These are phyloP conservation scores for Rhodotorula sp. DNA, from an alignment of 1,284 basidiomycete species.

Conservation along the genomic window DNA sequence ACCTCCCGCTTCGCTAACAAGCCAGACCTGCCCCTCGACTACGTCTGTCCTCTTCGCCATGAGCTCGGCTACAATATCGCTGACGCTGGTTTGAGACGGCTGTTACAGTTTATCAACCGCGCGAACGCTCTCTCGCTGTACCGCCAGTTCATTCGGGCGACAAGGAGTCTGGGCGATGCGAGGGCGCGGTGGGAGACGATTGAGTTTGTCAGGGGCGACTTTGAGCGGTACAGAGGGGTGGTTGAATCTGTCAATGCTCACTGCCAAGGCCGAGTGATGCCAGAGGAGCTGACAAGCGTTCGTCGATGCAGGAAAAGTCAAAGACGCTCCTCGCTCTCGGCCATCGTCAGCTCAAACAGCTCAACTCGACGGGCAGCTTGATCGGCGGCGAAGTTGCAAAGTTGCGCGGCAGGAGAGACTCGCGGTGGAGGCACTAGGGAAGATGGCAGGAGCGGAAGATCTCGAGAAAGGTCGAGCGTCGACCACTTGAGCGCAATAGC, in stretches of 20 bases:
- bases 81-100: neutral
- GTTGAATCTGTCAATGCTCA: slow-evolving; percentile 25
- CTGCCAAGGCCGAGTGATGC: no score
- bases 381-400: slow-evolving; percentile 29
- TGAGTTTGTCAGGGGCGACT: slow-evolving; percentile 32
- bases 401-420: slow-evolving; percentile 19
- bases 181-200: slow-evolving; percentile 34
- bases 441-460: neutral
- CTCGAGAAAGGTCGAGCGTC: no score
- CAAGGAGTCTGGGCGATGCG: slow-evolving; percentile 25
- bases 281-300: neutral
- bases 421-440: neutral
- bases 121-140: slow-evolving; percentile 34
- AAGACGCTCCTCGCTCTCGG: slow-evolving; percentile 38
- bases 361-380: slow-evolving; percentile 34
- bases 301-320: slow-evolving; percentile 23
- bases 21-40: slow-evolving; percentile 35
- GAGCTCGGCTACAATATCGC: neutral
- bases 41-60: slow-evolving; percentile 8
- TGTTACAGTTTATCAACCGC: slow-evolving; percentile 35
- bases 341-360: slow-evolving; percentile 38
- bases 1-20: slow-evolving; percentile 26
- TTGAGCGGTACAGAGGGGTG: slow-evolving; percentile 32
- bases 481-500: no score
- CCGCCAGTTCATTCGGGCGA: slow-evolving; percentile 39